Percentiles rank a stretch among this genome's conserved stretches.
These are phyloP conservation scores for Mycocentrospora acerina DNA, from an alignment of 2,329 filamentous ascomycete species.

Conservation along the genomic window DNA sequence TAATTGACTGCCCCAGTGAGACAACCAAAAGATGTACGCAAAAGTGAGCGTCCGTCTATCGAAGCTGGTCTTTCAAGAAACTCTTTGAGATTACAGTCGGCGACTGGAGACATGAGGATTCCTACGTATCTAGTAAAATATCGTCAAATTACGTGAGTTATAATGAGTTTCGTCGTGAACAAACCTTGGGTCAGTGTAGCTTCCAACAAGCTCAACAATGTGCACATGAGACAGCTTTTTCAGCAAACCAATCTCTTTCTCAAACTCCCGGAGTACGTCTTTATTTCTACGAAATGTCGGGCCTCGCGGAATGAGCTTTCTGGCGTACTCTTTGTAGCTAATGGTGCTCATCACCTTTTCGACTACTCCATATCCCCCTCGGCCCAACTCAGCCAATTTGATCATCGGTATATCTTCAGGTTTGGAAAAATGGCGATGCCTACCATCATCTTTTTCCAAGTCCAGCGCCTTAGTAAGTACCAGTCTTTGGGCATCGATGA, in stretches of 20 bases:
- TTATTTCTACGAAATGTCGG: conserved; percentile 11
- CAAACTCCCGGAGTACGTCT: conserved; percentile 9
- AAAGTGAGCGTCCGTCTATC: conserved; percentile 9
- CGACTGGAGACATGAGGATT: conserved; percentile 34
- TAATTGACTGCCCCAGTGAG: conserved; percentile 9
- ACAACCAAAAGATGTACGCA: conserved; percentile 16
- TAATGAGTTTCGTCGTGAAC: too few species aligned
- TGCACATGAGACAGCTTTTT: conserved; percentile 19
- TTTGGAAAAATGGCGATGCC: conserved; percentile 12
- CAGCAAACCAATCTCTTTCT: conserved; percentile 13
- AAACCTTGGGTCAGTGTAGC: conserved; percentile 34
- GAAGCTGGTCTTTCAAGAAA: conserved; percentile 9
- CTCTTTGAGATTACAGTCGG: conserved; percentile 15
- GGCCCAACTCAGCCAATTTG: conserved; percentile 15
- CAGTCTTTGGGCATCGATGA: too few species aligned
- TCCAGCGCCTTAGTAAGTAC: too few species aligned
- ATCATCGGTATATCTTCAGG: conserved; percentile 10
- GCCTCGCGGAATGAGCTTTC: conserved; percentile 21
- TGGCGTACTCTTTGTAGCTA: conserved; percentile 20
- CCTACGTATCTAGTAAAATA: too few species aligned
- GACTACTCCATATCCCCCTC: conserved; percentile 20
- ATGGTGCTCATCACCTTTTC: conserved; percentile 23
- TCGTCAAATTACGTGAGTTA: too few species aligned
- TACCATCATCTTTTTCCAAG: conserved; percentile 8
- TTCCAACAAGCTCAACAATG: conserved; percentile 23